A percentile compares a stretch with the other conserved stretches of the same genome.
Evolutionary conservation across 1,284 basidiomycete genomes (phyloP).

Genomic region (Neonothopanus nambi): DNA sequence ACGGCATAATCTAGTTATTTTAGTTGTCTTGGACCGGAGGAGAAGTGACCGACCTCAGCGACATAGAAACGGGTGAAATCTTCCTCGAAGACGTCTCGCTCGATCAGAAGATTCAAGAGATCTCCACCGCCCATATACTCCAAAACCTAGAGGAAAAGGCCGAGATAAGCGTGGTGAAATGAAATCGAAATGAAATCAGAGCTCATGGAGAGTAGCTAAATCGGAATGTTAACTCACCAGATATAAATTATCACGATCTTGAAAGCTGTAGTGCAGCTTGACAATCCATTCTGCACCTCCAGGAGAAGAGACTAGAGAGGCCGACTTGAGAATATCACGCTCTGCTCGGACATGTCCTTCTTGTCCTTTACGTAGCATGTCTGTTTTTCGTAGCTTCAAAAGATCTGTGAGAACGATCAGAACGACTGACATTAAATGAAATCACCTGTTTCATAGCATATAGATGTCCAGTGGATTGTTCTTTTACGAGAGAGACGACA

Average conservation of each 20-base stretch:
- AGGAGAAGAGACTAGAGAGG: slow-evolving; percentile 68
- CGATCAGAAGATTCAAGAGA: slow-evolving; percentile 92
- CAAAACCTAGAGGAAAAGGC: slow-evolving; percentile 63
- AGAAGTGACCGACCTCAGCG: slow-evolving; percentile 66
- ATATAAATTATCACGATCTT: slow-evolving; percentile 92
- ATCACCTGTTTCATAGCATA: slow-evolving; percentile 96
- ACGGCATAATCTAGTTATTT: slow-evolving; percentile 23
- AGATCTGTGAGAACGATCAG: slow-evolving; percentile 15
- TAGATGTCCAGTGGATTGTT: slow-evolving; percentile 76
- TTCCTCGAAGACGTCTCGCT: slow-evolving; percentile 92
- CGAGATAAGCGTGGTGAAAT: slow-evolving; percentile 33
- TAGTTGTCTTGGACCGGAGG: slow-evolving; percentile 14
- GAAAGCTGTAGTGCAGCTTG: slow-evolving; percentile 87
- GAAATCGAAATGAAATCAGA: slow-evolving; percentile 58
- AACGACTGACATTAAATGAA: slow-evolving; percentile 20
- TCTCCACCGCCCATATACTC: slow-evolving; percentile 97
- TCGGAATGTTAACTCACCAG: slow-evolving; percentile 58
- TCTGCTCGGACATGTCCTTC: slow-evolving; percentile 95
- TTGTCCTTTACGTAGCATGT: slow-evolving; percentile 98
- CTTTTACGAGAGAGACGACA: slow-evolving; percentile 90
- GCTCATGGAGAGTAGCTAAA: slow-evolving; percentile 17
- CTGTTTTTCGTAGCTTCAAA: slow-evolving; percentile 83
- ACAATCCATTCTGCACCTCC: slow-evolving; percentile 91
- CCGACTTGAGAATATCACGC: slow-evolving; percentile 84
- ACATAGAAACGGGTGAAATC: slow-evolving; percentile 94